A percentile compares a stretch with the other conserved stretches of the same genome.
Conservation (phyloP, 148 eudicot genomes). For the Rheum nobile region DNA sequence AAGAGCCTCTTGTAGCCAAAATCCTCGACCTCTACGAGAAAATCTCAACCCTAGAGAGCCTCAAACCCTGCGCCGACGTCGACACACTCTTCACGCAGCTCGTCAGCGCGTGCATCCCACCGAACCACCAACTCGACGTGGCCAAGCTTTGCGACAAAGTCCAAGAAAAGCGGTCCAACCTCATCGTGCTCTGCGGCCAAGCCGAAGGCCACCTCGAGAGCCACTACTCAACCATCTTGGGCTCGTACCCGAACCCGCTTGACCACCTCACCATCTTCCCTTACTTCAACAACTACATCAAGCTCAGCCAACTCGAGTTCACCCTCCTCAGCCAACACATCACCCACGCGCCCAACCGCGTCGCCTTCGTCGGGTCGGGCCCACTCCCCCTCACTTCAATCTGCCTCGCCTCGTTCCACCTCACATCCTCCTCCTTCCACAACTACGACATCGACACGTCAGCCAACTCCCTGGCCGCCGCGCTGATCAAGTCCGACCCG, state of each 20-base stretch:
- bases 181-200: slow-evolving; percentile 63
- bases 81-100: slow-evolving; percentile 38
- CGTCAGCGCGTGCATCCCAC: slow-evolving; percentile 49
- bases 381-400: slow-evolving; percentile 88
- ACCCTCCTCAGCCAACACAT: slow-evolving; percentile 35
- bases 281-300: slow-evolving; percentile 63
- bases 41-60: slow-evolving; percentile 36
- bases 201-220: slow-evolving; percentile 75
- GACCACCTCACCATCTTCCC: slow-evolving; percentile 66
- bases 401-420: slow-evolving; percentile 57
- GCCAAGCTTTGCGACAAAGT: slow-evolving; percentile 36
- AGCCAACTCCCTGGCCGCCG: slow-evolving; percentile 65
- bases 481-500: slow-evolving; percentile 42
- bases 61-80: slow-evolving; percentile 49
- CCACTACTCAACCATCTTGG: slow-evolving; percentile 58
- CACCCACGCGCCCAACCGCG: slow-evolving; percentile 20
- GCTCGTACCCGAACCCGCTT: slow-evolving; percentile 41
- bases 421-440: slow-evolving; percentile 43
- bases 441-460: slow-evolving; percentile 66
- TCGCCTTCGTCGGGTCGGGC: slow-evolving; percentile 90
- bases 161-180: slow-evolving; percentile 52
- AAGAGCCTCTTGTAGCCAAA: slow-evolving; percentile 28
- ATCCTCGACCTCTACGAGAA: slow-evolving; percentile 32
- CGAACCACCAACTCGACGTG: slow-evolving; percentile 46
- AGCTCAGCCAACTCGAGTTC: slow-evolving; percentile 58